Evolutionary conservation across 2,329 filamentous ascomycete species (phyloP).

Genomic region (Hypoxylon sp.): DNA sequence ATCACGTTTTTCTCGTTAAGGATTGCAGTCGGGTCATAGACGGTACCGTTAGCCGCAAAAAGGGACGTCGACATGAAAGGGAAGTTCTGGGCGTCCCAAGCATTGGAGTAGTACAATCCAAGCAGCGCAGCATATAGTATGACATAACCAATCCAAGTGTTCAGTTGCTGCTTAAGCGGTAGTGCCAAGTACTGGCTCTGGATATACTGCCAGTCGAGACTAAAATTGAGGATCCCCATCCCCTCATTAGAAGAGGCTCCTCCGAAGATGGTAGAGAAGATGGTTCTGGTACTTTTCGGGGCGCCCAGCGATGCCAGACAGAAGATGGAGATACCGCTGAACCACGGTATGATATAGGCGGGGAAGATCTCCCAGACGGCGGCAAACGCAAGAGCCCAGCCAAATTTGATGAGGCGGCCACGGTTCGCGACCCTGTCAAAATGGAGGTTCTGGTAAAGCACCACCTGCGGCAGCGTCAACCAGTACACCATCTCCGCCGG

Average conservation of each 20-base stretch:
- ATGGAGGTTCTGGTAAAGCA: conserved; percentile 62
- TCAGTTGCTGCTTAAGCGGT: conserved; percentile 59
- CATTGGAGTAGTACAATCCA: conserved; percentile 60
- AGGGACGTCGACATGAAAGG: conserved; percentile 63
- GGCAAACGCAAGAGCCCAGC: conserved; percentile 60
- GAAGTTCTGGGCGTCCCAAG: conserved; percentile 55
- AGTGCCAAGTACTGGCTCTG: conserved; percentile 65
- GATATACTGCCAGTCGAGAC: conserved; percentile 64
- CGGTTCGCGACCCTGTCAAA: conserved; percentile 60
- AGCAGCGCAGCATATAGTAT: conserved; percentile 61
- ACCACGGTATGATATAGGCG: conserved; percentile 63
- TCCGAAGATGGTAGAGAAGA: conserved; percentile 60
- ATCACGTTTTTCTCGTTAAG: conserved; percentile 15
- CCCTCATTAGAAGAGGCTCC: conserved; percentile 62
- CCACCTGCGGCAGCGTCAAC: conserved; percentile 61
- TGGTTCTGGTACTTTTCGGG: conserved; percentile 53
- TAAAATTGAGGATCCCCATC: conserved; percentile 57
- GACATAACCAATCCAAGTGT: conserved; percentile 56
- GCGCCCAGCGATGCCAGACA: conserved; percentile 62
- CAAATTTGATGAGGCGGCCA: conserved; percentile 61
- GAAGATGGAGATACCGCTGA: conserved; percentile 63
- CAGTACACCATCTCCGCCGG: conserved; percentile 66
- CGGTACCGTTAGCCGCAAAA: conserved; percentile 16
- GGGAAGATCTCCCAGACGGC: conserved; percentile 62
- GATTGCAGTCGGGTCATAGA: conserved; percentile 17